These are phyloP conservation scores for Candida jianshihensis DNA, from an alignment of 805 yeast genomes.

Conservation along the genomic window DNA sequence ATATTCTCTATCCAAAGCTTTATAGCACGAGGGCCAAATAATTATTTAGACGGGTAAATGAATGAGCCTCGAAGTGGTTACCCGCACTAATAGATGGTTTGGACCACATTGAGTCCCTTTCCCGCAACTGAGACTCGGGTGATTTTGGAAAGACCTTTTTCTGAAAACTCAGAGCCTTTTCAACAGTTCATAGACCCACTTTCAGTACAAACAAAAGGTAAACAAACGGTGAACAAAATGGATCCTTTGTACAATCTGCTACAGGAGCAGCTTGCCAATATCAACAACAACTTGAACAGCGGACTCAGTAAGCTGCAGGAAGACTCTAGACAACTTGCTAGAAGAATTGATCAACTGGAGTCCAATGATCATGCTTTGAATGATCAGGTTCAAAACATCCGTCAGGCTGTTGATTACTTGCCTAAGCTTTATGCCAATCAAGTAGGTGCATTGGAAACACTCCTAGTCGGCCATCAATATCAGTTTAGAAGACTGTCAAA, in stretches of 20 bases:
- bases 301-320: conserved; percentile 15
- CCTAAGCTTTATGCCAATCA: conserved; percentile 19
- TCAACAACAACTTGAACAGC: conserved; percentile 13
- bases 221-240: conserved; percentile 9
- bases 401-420: conserved; percentile 7
- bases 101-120: background rate
- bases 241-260: conserved; percentile 18
- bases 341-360: conserved; percentile 17
- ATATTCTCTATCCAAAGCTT: no score
- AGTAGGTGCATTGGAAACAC: conserved; percentile 11
- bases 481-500: conserved; percentile 13
- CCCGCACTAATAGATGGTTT: background rate
- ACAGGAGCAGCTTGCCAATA: conserved; percentile 19
- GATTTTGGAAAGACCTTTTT: no score
- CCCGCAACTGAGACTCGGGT: no score
- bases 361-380: conserved; percentile 3
- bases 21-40: no score
- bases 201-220: background rate
- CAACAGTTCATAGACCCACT: background rate
- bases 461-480: conserved; percentile 13
- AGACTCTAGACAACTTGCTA: conserved; percentile 12
- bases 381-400: conserved; percentile 8
- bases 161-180: background rate
- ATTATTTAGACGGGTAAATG: no score
- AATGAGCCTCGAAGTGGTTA: no score